These are phyloP conservation scores for Geum urbanum DNA, from an alignment of 306 rosid species.

Conservation along the genomic window DNA sequence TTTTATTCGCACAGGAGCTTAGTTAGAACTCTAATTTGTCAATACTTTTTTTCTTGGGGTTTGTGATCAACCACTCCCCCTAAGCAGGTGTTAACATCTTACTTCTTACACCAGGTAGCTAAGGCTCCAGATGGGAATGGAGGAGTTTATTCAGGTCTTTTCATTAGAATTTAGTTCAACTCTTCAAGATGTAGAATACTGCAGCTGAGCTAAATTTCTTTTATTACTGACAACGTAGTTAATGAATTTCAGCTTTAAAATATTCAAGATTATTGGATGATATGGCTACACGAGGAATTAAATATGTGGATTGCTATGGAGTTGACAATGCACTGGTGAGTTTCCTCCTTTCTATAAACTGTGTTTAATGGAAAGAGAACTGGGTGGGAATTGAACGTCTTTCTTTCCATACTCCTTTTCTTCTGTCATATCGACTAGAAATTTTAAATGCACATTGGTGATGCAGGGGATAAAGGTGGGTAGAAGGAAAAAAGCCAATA, in stretches of 20 bases:
- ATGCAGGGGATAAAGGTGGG: neutral
- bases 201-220: constrained; percentile 20
- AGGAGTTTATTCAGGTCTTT: constrained; percentile 85
- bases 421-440: neutral
- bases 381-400: neutral
- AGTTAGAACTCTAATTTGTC: neutral
- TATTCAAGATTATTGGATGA: constrained; percentile 77
- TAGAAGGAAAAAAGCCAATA: neutral
- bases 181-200: neutral
- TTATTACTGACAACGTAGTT: constrained; percentile 14
- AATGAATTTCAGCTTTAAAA: constrained; percentile 64
- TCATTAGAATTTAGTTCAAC: constrained; percentile 1
- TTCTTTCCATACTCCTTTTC: neutral
- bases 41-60: constrained; percentile 16
- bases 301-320: constrained; percentile 93
- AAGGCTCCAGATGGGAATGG: constrained; percentile 99
- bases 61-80: constrained; percentile 18
- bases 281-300: constrained; percentile 84
- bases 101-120: constrained; percentile 73
- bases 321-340: constrained; percentile 93
- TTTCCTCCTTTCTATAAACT: constrained; percentile 16
- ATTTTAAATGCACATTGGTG: neutral
- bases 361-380: neutral
- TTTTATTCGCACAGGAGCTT: constrained; percentile 21
- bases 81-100: constrained; percentile 7